Evolutionary conservation across 305 asterid species (phyloP).

Genomic region (Fraxinus baroniana): DNA sequence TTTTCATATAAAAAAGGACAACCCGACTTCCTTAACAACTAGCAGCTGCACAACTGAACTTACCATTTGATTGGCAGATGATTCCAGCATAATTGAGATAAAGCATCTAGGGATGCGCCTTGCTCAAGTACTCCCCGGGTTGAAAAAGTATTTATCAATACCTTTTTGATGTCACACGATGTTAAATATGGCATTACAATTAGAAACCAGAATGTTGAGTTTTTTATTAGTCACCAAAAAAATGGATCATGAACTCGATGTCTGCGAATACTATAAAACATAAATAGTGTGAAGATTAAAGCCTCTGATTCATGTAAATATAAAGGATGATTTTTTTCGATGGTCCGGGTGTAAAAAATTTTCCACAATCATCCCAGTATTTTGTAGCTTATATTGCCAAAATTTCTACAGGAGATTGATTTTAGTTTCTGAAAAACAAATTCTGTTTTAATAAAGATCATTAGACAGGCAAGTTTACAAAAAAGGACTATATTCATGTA

Average conservation of each 20-base stretch:
- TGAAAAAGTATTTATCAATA: slow-evolving; percentile 73
- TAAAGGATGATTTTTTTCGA: background rate
- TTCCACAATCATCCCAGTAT: background rate
- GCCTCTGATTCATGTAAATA: slow-evolving; percentile 4
- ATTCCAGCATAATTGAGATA: slow-evolving; percentile 86
- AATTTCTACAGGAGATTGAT: slow-evolving; percentile 1
- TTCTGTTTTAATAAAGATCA: slow-evolving; percentile 2
- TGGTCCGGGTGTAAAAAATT: background rate
- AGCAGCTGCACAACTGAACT: slow-evolving; percentile 9
- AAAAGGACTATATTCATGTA: slow-evolving; percentile 29
- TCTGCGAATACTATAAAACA: background rate
- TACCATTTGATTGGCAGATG: slow-evolving; percentile 88
- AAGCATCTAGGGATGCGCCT: slow-evolving; percentile 85
- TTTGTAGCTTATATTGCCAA: background rate
- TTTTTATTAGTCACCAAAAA: background rate
- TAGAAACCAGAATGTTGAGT: slow-evolving; percentile 8
- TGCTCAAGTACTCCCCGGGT: slow-evolving; percentile 85
- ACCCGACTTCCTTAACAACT: slow-evolving; percentile 7
- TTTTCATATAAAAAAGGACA: background rate
- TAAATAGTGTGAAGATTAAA: background rate
- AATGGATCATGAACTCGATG: background rate
- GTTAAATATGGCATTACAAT: slow-evolving; percentile 20
- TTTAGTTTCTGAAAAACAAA: background rate
- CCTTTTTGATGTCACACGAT: slow-evolving; percentile 43
- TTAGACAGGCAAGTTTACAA: background rate